Percentiles rank a stretch among this genome's conserved stretches.
These are phyloP conservation scores for Boletus patriciae DNA, from an alignment of 768 basidiomycete species.

Conservation along the genomic window DNA sequence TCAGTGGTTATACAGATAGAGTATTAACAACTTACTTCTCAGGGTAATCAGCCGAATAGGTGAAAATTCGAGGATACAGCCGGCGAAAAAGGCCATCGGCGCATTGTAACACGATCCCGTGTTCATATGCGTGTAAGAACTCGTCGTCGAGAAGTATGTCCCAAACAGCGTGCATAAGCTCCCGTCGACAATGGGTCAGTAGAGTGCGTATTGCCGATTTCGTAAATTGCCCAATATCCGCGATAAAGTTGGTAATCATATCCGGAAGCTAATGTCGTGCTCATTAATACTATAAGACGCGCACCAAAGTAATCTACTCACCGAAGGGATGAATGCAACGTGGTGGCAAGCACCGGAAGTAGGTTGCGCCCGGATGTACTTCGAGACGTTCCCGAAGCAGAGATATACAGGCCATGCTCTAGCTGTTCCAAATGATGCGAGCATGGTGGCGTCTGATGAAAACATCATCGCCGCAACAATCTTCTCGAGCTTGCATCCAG, in stretches of 20 bases:
- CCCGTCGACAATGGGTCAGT: neutral
- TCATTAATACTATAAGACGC: neutral
- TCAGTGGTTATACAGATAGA: neutral
- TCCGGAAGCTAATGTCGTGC: neutral
- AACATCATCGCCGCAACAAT: no score
- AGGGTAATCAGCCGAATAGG: neutral
- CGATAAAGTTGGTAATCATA: neutral
- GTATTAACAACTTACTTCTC: no score
- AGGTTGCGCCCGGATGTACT: no score
- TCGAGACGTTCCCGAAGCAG: no score
- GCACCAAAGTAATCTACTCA: neutral
- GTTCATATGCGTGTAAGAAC: neutral
- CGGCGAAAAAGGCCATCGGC: neutral
- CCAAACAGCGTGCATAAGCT: neutral
- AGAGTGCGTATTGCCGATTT: neutral
- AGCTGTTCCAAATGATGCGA: no score
- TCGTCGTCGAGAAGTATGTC: neutral
- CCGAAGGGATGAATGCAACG: neutral
- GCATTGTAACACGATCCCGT: neutral
- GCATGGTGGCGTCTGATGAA: no score
- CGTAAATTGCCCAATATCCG: neutral
- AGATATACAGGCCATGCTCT: no score
- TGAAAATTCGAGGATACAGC: neutral
- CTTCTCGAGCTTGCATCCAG: no score
- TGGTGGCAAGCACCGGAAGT: neutral